Conservation (phyloP, 805 yeast genomes). For the Schwanniomyces vanrijiae region DNA sequence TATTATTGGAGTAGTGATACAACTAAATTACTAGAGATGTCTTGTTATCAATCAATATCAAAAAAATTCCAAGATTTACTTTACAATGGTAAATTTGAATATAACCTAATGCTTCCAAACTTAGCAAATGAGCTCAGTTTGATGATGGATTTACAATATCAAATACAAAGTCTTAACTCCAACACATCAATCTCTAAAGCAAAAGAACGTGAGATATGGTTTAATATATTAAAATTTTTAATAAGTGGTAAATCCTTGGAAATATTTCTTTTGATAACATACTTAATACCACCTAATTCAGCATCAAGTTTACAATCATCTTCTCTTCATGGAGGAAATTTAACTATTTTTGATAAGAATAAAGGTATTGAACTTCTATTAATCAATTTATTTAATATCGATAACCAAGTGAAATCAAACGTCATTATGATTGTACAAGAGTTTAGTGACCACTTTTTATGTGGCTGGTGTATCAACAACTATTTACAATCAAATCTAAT, state of each 20-base stretch:
- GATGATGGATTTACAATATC: constrained; percentile 44
- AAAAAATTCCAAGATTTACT: constrained; percentile 35
- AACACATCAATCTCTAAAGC: constrained; percentile 18
- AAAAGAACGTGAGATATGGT: constrained; percentile 41
- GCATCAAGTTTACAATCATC: constrained; percentile 38
- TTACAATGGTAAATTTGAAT: constrained; percentile 28
- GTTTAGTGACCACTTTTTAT: constrained; percentile 41
- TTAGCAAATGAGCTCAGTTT: constrained; percentile 40
- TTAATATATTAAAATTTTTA: constrained; percentile 40
- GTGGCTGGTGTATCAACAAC: constrained; percentile 45
- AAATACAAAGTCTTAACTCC: constrained; percentile 36
- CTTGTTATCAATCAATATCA: constrained; percentile 40
- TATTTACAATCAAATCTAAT: constrained; percentile 36
- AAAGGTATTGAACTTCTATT: constrained; percentile 43
- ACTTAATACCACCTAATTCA: constrained; percentile 41
- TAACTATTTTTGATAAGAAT: constrained; percentile 44
- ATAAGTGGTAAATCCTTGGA: constrained; percentile 43
- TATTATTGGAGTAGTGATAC: constrained; percentile 45
- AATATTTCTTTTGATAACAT: constrained; percentile 37
- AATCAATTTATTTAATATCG: constrained; percentile 41
- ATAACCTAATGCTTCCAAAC: constrained; percentile 34
- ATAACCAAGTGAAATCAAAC: constrained; percentile 38
- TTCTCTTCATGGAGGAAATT: constrained; percentile 37
- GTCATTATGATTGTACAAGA: constrained; percentile 44
- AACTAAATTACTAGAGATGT: constrained; percentile 38